A percentile compares a stretch with the other conserved stretches of the same genome.
These are phyloP conservation scores for Kalaharituber pfeilii DNA, from an alignment of 2,329 filamentous ascomycete species.

Conservation along the genomic window DNA sequence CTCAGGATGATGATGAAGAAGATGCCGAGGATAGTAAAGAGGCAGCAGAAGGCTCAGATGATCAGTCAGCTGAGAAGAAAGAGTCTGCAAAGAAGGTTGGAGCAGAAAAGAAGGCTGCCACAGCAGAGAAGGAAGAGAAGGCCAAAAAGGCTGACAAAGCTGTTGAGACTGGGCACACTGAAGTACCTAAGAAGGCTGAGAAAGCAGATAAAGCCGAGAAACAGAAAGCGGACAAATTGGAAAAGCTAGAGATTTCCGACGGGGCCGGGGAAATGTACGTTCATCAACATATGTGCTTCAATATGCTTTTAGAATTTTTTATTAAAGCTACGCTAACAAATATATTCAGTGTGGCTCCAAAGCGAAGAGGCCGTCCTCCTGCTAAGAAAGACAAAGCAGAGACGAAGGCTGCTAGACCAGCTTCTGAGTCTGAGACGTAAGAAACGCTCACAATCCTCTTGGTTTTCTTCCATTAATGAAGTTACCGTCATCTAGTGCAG, in stretches of 20 bases:
- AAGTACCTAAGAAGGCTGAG: neutral
- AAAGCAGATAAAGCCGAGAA: neutral
- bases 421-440: no score
- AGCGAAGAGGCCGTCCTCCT: neutral
- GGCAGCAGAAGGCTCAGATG: constrained; percentile 24
- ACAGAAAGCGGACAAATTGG: no score
- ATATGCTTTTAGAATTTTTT: no score
- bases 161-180: neutral
- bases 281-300: no score
- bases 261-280: no score
- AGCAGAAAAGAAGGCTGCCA: constrained; percentile 9
- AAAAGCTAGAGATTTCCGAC: no score
- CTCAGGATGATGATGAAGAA: constrained; percentile 18
- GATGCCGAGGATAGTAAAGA: constrained; percentile 17
- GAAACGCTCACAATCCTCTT: no score
- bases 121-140: constrained; percentile 4
- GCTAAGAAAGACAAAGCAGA: neutral
- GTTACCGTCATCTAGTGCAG: constrained; percentile 5
- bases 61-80: constrained; percentile 24
- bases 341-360: neutral
- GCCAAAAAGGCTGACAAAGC: neutral
- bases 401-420: no score
- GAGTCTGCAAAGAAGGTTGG: constrained; percentile 22
- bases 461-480: no score
- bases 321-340: no score